Conservation (phyloP, 495 filamentous ascomycete species). For the Aspergillus carlsbadensis region DNA sequence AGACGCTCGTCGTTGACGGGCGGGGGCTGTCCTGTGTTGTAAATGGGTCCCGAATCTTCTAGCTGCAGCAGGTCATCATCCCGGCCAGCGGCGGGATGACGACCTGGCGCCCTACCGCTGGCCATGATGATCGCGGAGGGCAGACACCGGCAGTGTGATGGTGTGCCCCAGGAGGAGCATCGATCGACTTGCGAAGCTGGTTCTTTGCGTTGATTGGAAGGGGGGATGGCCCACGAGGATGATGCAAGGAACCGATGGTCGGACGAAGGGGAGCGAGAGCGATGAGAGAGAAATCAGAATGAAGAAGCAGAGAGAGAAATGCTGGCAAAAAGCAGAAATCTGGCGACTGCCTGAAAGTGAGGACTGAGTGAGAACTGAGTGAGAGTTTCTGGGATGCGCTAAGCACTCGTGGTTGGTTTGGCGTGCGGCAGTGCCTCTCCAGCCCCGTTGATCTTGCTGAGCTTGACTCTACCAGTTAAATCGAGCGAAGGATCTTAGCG, state of each 20-base stretch:
- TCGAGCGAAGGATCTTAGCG: neutral
- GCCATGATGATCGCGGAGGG: constrained; percentile 47
- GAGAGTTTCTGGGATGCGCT: constrained; percentile 10
- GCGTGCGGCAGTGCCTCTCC: constrained; percentile 11
- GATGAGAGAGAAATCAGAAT: neutral
- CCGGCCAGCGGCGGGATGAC: constrained; percentile 55
- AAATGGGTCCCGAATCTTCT: constrained; percentile 63
- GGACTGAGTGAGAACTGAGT: constrained; percentile 2
- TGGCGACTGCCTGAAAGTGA: constrained; percentile 10
- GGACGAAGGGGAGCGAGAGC: neutral
- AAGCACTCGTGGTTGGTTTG: constrained; percentile 11
- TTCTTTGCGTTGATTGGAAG: constrained; percentile 6
- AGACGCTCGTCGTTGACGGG: constrained; percentile 77
- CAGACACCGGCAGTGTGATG: constrained; percentile 39
- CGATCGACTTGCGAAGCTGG: constrained; percentile 28
- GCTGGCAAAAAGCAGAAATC: neutral
- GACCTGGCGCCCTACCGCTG: constrained; percentile 66
- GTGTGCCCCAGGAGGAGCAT: constrained; percentile 49
- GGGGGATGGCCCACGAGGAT: constrained; percentile 1
- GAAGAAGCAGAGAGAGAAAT: neutral
- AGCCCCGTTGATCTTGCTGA: constrained; percentile 6
- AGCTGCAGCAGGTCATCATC: constrained; percentile 75
- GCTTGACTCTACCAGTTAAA: constrained; percentile 1
- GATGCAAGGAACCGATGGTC: constrained; percentile 7
- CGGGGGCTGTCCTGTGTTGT: constrained; percentile 69